Conservation (phyloP, 2,329 filamentous ascomycete species). For the Neopestalotiopsis rosae region DNA sequence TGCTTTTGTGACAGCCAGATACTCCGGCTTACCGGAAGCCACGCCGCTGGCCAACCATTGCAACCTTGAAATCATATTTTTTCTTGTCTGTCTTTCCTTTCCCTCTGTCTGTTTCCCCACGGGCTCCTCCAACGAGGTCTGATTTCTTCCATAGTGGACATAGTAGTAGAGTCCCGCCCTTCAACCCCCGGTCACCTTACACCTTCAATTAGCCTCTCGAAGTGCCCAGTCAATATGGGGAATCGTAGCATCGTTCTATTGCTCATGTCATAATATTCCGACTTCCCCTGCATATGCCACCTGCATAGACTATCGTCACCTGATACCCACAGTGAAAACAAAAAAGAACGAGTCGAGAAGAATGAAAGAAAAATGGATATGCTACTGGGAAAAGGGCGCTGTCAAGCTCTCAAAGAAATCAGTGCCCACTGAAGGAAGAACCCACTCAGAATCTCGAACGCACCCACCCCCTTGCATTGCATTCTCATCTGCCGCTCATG, state of each 20-base stretch:
- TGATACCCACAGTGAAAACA: neutral
- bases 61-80: neutral
- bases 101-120: too few species aligned
- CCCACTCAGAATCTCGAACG: conserved; percentile 1
- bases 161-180: neutral
- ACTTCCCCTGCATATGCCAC: neutral
- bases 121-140: too few species aligned
- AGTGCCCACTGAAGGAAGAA: neutral
- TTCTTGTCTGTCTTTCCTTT: neutral
- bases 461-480: neutral
- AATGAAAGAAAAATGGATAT: neutral
- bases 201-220: neutral
- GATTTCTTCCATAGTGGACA: too few species aligned
- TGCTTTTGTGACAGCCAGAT: neutral
- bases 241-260: neutral
- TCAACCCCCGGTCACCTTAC: neutral
- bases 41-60: neutral
- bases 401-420: neutral
- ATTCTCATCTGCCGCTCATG: neutral
- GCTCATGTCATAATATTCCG: neutral
- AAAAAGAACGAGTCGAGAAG: neutral
- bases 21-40: neutral
- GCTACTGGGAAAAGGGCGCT: neutral
- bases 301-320: neutral
- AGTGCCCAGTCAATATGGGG: neutral